Percentiles rank a stretch among this genome's conserved stretches.
Evolutionary conservation across 2,329 filamentous ascomycete species (phyloP).

Genomic region (Ceratocystis cacaofunesta): DNA sequence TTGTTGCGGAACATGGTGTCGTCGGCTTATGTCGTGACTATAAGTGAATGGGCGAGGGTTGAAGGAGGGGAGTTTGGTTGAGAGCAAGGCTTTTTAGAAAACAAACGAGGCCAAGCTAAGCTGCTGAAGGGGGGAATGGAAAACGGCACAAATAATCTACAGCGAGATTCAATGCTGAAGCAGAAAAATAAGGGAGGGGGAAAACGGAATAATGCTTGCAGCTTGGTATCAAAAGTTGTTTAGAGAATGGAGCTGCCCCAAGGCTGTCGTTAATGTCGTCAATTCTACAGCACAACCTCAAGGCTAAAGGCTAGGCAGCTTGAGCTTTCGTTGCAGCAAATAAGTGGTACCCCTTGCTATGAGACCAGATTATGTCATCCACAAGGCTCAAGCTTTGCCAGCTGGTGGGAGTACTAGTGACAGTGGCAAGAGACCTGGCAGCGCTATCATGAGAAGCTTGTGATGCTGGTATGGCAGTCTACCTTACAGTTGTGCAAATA

Average conservation of each 20-base stretch:
- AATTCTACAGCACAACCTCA: background rate
- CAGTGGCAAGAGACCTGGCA: background rate
- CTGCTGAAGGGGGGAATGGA: background rate
- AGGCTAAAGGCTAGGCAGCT: slow-evolving; percentile 15
- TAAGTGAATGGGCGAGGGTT: background rate
- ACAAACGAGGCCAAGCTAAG: background rate
- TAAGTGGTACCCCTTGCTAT: background rate
- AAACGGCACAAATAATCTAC: background rate
- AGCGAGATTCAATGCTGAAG: background rate
- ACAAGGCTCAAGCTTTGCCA: background rate
- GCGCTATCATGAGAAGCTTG: background rate
- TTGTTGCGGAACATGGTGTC: slow-evolving; percentile 95
- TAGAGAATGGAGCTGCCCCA: background rate
- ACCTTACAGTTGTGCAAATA: no score
- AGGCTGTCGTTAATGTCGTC: slow-evolving; percentile 15
- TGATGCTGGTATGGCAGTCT: no score
- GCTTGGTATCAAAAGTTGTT: background rate
- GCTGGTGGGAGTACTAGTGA: background rate
- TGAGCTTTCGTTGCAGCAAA: slow-evolving; percentile 14
- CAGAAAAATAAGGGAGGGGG: background rate
- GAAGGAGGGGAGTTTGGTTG: background rate
- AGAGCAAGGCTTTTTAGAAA: slow-evolving; percentile 4
- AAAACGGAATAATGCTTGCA: background rate
- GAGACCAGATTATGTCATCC: background rate
- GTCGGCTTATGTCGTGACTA: background rate